Evolutionary conservation across 1,284 basidiomycete species (phyloP), one percentile per base, ranked within the genome.

Genomic region (Calocybe gambosa): DNA sequence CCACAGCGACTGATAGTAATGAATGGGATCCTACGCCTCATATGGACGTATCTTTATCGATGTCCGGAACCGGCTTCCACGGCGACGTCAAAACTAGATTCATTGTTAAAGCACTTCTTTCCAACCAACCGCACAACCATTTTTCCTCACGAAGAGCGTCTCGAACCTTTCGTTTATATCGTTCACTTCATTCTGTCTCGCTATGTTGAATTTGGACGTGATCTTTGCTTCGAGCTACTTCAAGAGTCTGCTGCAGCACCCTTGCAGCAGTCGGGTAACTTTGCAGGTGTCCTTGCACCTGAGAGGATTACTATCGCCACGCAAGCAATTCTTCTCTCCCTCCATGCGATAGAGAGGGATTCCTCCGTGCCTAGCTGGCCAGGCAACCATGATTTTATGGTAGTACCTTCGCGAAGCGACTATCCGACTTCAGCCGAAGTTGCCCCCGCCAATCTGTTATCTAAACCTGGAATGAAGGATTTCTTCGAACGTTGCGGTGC

Each of bases 11-110:
- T 80, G 0, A 73, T 81, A 3, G 78, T 91, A 9, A 74, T 96
- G 67, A 93, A 94, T 55, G 87, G 89, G 2, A 81, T 90, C 46
- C 65, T 93, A 49, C 84, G 93, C 3, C 65, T 97, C 25, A 68
- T 95, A 20, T 97, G 94, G 94, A 90, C 93, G 0, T 98, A 97
- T 64, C 73, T 97, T 18, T 94, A 93, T 60, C 86, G 94, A 15
- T 95, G 93, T 59, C 83, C 86, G 51, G 94, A 97, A 62, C 78
- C 88, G 12, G 73, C 78, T 3, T 88, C 91, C 0, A 85, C 88
- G 0, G 84, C 83, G 3, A 80, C 83, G 5, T 73, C 82, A 37
- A 90, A 89, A 56, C 68, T 98, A 28, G 93, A 97, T 53, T 68
- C 67, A 0, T 62, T 95, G 34, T 64, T 95, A 49, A 87, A 84